These are phyloP conservation scores for Byssothecium circinans DNA, from an alignment of 2,329 filamentous ascomycete species.

Conservation along the genomic window DNA sequence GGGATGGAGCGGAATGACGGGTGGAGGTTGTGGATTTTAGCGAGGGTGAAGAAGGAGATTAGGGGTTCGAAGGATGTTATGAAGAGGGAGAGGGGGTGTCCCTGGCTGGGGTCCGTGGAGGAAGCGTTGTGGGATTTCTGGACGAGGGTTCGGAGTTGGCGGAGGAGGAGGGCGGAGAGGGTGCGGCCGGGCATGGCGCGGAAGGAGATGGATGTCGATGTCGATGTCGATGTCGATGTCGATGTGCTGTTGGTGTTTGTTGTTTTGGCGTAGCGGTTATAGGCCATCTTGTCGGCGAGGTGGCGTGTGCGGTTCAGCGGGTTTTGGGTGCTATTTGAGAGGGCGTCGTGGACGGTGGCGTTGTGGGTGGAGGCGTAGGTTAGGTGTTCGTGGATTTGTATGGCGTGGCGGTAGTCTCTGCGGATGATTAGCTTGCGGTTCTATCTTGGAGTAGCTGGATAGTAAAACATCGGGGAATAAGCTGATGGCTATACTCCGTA, in stretches of 20 bases:
- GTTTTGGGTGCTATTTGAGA: constrained; percentile 25
- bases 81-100: constrained; percentile 49
- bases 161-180: constrained; percentile 29
- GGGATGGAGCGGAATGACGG: constrained; percentile 27
- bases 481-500: too few species aligned
- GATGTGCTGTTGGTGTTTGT: constrained; percentile 20
- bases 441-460: not conserved
- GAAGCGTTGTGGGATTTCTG: constrained; percentile 10
- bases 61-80: constrained; percentile 40
- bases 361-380: constrained; percentile 59
- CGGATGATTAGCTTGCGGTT: too few species aligned
- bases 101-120: constrained; percentile 22
- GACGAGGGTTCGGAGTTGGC: constrained; percentile 25
- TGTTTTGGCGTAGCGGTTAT: constrained; percentile 47
- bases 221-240: constrained; percentile 9
- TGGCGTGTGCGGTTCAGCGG: constrained; percentile 28
- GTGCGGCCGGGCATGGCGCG: constrained; percentile 37
- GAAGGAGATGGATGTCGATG: constrained; percentile 12
- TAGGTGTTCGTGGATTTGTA: constrained; percentile 59
- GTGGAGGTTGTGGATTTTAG: constrained; percentile 24
- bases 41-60: constrained; percentile 34
- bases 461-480: not conserved
- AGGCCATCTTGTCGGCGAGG: constrained; percentile 55
- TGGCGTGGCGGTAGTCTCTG: constrained; percentile 56
- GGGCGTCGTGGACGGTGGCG: constrained; percentile 38